Conservation (phyloP, 139 green algal genomes). For the Spirogloea muscicola region DNA sequence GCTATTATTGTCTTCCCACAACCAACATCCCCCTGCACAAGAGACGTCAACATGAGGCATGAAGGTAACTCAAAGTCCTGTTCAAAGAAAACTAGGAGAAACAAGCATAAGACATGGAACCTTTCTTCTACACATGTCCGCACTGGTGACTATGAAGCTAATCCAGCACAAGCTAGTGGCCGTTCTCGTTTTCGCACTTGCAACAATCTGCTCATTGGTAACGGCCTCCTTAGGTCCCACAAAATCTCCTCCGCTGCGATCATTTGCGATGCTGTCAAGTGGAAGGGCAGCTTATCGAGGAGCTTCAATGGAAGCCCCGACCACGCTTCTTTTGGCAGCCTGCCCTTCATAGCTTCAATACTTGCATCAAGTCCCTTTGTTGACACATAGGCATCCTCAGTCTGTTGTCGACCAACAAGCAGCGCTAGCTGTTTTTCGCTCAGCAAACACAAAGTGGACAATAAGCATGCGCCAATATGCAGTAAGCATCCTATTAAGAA, state of each 20-base stretch:
- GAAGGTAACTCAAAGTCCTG: not conserved
- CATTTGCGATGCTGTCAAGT: conserved; percentile 56
- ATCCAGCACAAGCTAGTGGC: not conserved
- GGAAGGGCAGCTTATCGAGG: conserved; percentile 47
- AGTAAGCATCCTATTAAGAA: not conserved
- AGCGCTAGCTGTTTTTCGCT: not conserved
- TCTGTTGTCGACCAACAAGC: not conserved
- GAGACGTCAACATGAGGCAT: not conserved
- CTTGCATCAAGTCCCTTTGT: not conserved
- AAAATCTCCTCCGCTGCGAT: conserved; percentile 55
- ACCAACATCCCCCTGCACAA: conserved; percentile 84
- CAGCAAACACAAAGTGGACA: not conserved
- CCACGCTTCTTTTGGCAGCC: conserved; percentile 10
- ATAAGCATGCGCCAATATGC: not conserved
- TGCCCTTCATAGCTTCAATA: not conserved
- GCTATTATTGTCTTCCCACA: conserved; percentile 92
- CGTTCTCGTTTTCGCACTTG: conserved; percentile 45
- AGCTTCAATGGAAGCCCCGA: not conserved
- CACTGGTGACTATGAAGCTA: not conserved
- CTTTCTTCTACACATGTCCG: not conserved
- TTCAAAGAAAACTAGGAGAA: not conserved
- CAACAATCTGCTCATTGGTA: conserved; percentile 78
- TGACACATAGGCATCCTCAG: not conserved
- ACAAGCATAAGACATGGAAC: not conserved
- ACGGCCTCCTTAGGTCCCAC: conserved; percentile 52